Percentiles rank a stretch among this genome's conserved stretches.
These are phyloP conservation scores for Silene uniflora DNA, from an alignment of 148 eudicot genomes.

Conservation along the genomic window DNA sequence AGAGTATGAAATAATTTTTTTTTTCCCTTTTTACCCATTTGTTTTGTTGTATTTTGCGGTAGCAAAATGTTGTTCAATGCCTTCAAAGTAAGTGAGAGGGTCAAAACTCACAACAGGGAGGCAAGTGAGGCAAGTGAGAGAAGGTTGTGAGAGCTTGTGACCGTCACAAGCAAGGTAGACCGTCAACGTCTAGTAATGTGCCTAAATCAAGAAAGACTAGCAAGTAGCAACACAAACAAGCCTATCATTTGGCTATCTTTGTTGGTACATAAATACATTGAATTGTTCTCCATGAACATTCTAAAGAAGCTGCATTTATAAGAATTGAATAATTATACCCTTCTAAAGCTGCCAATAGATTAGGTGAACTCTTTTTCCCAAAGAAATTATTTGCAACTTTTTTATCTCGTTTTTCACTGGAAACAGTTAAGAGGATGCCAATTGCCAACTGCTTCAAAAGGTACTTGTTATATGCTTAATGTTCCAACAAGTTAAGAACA, in stretches of 20 bases:
- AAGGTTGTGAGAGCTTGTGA: no score
- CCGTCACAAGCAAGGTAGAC: no score
- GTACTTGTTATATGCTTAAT: neutral
- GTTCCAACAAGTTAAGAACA: slow-evolving; percentile 17
- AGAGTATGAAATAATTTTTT: no score
- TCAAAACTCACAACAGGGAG: no score
- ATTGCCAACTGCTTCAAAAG: slow-evolving; percentile 23
- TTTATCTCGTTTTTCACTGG: slow-evolving; percentile 13
- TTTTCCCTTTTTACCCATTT: no score
- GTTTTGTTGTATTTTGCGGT: no score
- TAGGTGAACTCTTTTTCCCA: slow-evolving; percentile 10
- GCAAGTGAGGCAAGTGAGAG: no score
- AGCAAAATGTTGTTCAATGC: no score
- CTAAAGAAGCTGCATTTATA: slow-evolving; percentile 19
- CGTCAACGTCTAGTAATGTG: no score
- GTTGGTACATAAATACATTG: neutral
- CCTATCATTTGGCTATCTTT: neutral
- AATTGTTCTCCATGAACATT: slow-evolving; percentile 2
- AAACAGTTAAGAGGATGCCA: slow-evolving; percentile 2
- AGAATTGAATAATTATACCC: slow-evolving; percentile 14
- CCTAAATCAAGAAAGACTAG: neutral
- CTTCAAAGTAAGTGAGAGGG: no score
- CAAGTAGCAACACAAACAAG: neutral
- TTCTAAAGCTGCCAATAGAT: slow-evolving; percentile 18
- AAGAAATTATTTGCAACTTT: slow-evolving; percentile 2